Evolutionary conservation across 2,329 filamentous ascomycete genomes (phyloP).

Genomic region (Aspergillus versicolor): DNA sequence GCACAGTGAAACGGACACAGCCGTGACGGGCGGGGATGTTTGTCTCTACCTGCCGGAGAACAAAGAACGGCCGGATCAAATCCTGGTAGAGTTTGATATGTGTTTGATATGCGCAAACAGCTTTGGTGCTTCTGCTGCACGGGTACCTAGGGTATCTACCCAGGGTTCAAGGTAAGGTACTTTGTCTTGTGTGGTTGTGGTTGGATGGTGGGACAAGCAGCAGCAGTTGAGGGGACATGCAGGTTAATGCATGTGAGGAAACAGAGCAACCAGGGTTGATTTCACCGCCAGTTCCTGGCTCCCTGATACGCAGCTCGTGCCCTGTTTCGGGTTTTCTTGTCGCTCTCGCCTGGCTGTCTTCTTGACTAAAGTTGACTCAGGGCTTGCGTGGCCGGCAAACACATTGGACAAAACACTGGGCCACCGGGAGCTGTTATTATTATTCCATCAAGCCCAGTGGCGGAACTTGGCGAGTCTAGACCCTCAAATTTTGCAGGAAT

Average conservation of each 20-base stretch:
- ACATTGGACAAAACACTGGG: not conserved
- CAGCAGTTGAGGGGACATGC: conserved; percentile 4
- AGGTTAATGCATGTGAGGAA: not conserved
- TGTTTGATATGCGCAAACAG: not conserved
- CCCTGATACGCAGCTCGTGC: not conserved
- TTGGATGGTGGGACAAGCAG: not conserved
- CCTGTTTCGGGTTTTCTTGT: not conserved
- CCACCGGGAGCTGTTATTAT: not conserved
- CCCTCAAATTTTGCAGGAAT: not conserved
- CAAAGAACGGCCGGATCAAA: not conserved
- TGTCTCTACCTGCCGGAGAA: not conserved
- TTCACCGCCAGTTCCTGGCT: not conserved
- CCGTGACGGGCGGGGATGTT: not conserved
- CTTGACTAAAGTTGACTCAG: not conserved
- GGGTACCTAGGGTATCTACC: no score
- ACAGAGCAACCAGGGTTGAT: not conserved
- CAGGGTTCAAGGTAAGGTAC: not conserved
- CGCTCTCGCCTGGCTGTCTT: not conserved
- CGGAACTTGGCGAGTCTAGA: not conserved
- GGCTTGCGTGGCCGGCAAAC: not conserved
- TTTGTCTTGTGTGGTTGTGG: not conserved
- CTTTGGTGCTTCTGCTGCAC: not conserved
- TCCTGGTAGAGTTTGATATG: conserved; percentile 4
- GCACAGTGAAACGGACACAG: not conserved
- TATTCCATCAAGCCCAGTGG: not conserved